Evolutionary conservation across 1,284 basidiomycete species (phyloP), one percentile per base, ranked within the genome.

Genomic region (Cryptococcus hybrid): DNA sequence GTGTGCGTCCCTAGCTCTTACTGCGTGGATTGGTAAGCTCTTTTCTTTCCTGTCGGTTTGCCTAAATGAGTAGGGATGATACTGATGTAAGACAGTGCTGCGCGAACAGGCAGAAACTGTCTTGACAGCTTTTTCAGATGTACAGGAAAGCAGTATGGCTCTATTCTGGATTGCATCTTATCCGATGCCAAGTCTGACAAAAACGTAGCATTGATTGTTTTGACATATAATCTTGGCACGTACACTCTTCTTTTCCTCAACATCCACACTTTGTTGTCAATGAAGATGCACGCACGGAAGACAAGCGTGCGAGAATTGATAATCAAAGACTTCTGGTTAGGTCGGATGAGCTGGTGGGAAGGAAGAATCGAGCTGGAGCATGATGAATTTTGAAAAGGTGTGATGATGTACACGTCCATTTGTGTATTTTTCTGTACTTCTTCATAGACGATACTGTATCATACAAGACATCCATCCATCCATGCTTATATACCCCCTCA

Each of bases 191-290:
- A 8, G 9, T 8, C 46, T 47, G 46, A 47, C 34, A 8, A 35
- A 12, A 18, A 15, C 2, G 1, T 47, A 66, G 62, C 44, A 38
- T 48, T 66, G 18, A 49, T 66, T n/a, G 54, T 56, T n/a, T 35
- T 59, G 34, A 54, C 59, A 5, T 66, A 58, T 51, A 51, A 39
- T n/a, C 24, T 58, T 39, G 48, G 35, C 36, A 15, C 59, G 15
- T 13, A 36, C 43, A 37, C 54, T 9, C 39, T 64, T 13, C 24
- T 44, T 13, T 12, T 56, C 4, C 59, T 62, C 15, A 62, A 62
- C 13, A 0, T 61, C 8, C 63, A 63, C 11, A 49, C 64, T 45
- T 5, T 62, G 4, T 9, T 40, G 5, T 61, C 61, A 7, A 60
- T 67, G 45, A 8, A 15, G n/a, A 4, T 51, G 2, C 51, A 57